Evolutionary conservation across 169 alveolate genomes (phyloP).

Genomic region (Plasmodium reichenowi): DNA sequence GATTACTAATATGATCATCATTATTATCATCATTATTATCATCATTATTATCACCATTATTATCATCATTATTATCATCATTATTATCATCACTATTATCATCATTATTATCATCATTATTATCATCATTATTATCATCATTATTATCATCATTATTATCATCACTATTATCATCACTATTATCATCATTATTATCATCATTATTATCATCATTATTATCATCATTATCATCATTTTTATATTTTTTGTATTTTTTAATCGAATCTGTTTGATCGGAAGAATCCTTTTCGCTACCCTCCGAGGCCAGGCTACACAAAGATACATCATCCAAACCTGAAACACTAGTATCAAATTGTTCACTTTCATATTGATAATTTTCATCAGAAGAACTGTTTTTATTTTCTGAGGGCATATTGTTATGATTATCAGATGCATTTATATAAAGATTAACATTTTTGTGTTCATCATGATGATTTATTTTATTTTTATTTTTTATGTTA

Average conservation of each 20-base stretch:
- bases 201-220: no score
- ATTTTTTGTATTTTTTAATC: no score
- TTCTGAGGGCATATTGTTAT: background rate
- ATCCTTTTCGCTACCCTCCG: constrained; percentile 4
- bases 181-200: no score
- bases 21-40: background rate
- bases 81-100: background rate
- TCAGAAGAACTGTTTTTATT: constrained; percentile 14
- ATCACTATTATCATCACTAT: no score
- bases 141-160: background rate
- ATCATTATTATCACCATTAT: background rate
- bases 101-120: background rate
- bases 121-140: background rate
- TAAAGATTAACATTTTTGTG: background rate
- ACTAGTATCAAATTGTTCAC: constrained; percentile 13
- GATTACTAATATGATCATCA: background rate
- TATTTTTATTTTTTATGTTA: background rate
- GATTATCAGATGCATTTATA: background rate
- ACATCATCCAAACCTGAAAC: constrained; percentile 5
- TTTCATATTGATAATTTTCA: constrained; percentile 14
- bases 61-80: background rate
- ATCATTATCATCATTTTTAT: no score
- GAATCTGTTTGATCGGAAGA: no score
- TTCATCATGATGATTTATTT: background rate
- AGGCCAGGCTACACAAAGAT: constrained; percentile 31